Base-by-base conservation (phyloP, 176 grass and related monocot species). In the Eleusine indica region DNA sequence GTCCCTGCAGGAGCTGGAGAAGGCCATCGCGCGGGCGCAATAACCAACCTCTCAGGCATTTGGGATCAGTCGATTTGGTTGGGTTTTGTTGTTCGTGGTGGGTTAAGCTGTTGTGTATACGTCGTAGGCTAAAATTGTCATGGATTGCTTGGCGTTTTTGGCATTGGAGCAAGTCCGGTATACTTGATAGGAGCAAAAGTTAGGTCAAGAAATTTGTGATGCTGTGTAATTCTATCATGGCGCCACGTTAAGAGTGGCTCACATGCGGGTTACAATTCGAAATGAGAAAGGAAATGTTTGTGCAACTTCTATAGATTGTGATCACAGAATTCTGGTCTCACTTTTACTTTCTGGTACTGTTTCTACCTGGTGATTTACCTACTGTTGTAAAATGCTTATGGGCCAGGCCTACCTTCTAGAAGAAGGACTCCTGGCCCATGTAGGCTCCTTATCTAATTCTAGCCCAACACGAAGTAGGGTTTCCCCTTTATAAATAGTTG, bases 131-230 rank as follows among this genome's bases (percentile, higher is more conserved):
- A 3, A 39, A 11, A 19, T 76, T 66, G 40, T 71, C 28, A 70
- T 75, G 70, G 75, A 87, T 87, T 90, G 89, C 89, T 80, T 84
- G 80, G 46, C 61, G 48, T 74, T 91, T 94, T 91, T 86, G 70
- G 79, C 61, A 83, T 60, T 66, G 72, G 74, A 83, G 88, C 78
- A 94, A 88, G 63, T 69, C 76, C 89, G 54, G 79, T 88, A 86
- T 71, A 88, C n/a, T 66, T 70, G 38, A 13, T 82, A 81, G 75
- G 69, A 77, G 61, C 76, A 75, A 63, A 63, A 17, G 7, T 83
- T 84, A 87, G 80, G 56, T 72, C 0, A 11, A 44, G 42, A 22
- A 32, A n/a, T 71, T 79, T 70, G 77, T 79, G 40, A 8, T 87
- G 80, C 74, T 75, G 62, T 16, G 73, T 58, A 70, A 83, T 61